Evolutionary conservation across 176 grass and related monocot genomes (phyloP).

Genomic region (Aegilops umbellulata): DNA sequence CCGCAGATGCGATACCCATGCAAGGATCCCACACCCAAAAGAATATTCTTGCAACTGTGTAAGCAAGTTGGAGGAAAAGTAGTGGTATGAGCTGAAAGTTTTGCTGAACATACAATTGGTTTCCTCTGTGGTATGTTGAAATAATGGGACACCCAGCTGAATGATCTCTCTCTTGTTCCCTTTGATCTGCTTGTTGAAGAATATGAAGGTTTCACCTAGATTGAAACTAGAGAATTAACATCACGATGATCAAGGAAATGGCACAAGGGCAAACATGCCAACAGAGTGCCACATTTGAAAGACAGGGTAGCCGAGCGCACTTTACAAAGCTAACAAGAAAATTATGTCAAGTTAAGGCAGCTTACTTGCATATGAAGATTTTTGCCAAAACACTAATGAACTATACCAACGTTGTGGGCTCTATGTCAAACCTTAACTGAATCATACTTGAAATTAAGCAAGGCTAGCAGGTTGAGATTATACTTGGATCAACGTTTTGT

Average conservation of each 20-base stretch:
- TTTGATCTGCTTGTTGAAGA: slow-evolving; percentile 98
- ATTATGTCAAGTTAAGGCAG: slow-evolving; percentile 7
- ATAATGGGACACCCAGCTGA: slow-evolving; percentile 87
- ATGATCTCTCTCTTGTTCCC: slow-evolving; percentile 98
- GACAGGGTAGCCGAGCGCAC: not conserved
- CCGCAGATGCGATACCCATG: slow-evolving; percentile 10
- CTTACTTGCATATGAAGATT: slow-evolving; percentile 32
- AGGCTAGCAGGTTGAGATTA: slow-evolving; percentile 14
- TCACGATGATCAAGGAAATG: not conserved
- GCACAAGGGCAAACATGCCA: not conserved
- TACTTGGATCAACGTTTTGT: slow-evolving; percentile 37
- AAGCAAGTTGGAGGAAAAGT: not conserved
- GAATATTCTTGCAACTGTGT: slow-evolving; percentile 35
- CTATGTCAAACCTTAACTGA: slow-evolving; percentile 24
- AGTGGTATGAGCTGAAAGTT: not conserved
- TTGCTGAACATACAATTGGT: slow-evolving; percentile 64
- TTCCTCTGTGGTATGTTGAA: slow-evolving; percentile 92
- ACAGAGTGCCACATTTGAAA: not conserved
- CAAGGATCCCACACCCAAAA: slow-evolving; percentile 30
- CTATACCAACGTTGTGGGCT: not conserved
- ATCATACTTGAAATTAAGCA: slow-evolving; percentile 9
- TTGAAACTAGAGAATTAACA: slow-evolving; percentile 33
- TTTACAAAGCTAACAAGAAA: not conserved
- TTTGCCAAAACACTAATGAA: not conserved
- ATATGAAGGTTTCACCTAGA: slow-evolving; percentile 97